Base-by-base conservation (phyloP, 1,284 basidiomycete genomes). In the Ceratobasidium sp. region DNA sequence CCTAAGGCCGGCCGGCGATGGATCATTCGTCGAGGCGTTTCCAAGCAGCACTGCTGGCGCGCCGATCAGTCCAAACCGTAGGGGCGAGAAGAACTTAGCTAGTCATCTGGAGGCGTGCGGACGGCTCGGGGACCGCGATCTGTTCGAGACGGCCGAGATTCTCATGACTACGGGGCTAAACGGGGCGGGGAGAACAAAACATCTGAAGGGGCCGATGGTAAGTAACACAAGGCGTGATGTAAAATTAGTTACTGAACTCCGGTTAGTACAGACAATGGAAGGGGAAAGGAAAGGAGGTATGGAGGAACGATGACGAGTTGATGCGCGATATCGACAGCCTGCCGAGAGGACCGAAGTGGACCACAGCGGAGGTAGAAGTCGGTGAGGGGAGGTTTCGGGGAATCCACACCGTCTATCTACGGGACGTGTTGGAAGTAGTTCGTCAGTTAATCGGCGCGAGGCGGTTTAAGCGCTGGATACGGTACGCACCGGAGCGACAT, bases 401-500 rank as follows among this genome's bases (percentile, higher is more conserved):
- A 15, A 26, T 10, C 15, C 23, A 51, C 26, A 61, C 26, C n/a
- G 6, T 61, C 2, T 33, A 61, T 23, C 1, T 61, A 9, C 20
- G 71, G 1, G 58, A 73, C n/a, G 23, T 63, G 6, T 12, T 73
- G 2, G 58, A 61, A 20, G 56, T 73, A 2, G 23, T 51, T 46
- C 40, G 44, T 10, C 55, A 73, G 56, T n/a, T 73, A 1, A 46
- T 73, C 28, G 56, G 71, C 4, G 58, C 3, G 1, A 2, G 42
- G 10, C 40, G n/a, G 15, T 63, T 61, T 28, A 63, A 49, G 20
- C 2, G 28, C 10, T 28, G 20, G 18, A 61, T 73, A 26, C 71
- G 71, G 15, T 73, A 73, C 46, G 58, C 56, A 20, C 71, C 71
- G 13, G 42, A 61, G 58, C 71, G 44, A 7, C 71, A 51, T 20